Evolutionary conservation across 192 early-diverging fungal genomes (phyloP), one percentile per base, ranked within the genome.

Genomic region (Gryganskiella cystojenkinii): DNA sequence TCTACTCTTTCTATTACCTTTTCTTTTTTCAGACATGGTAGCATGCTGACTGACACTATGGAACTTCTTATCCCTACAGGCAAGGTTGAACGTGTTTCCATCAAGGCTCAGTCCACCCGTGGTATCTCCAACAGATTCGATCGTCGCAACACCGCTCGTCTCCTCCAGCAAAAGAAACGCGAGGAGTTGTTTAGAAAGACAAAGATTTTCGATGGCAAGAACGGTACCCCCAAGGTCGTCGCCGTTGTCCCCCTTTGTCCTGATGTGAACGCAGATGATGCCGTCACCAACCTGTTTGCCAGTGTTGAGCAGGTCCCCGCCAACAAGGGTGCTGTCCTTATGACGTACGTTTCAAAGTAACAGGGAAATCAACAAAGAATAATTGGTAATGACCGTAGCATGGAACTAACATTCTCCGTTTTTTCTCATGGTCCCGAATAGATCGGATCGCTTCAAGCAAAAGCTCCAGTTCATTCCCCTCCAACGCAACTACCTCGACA

Each of bases 231-330:
- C 67, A 98, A 98, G 80, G 91, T 95, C 49, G 90, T 98, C 0
- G 93, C 95, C 31, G 85, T 99, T 11, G 79, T 99, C 10, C 93
- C 95, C 31, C 87, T 99, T 20, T 98, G 98, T 69, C 76, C 92
- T 15, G 93, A 95, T 75, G 88, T 90, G 11, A 78, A 86, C 54
- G 67, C 88, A 0, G 61, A 84, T 33, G 71, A 76, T 46, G 71
- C 82, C 34, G 85, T 93, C 24, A 85, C 83, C 20, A 79, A 85
- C 47, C 24, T 84, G 31, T 91, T 86, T 64, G 72, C 82, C 20
- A 78, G 78, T 47, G 69, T 88, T 0, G 83, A 80, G 20, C 55
- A 79, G 45, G 58, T 69, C 6, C 70, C 78, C 15, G 63, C 68
- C 34, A 76, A 69, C 45, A 63, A 64, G 50, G 71, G 76, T 40